phyloP scores from a whole-genome alignment of 2,329 filamentous ascomycete genomes.

The Fulvia fulva region DNA sequence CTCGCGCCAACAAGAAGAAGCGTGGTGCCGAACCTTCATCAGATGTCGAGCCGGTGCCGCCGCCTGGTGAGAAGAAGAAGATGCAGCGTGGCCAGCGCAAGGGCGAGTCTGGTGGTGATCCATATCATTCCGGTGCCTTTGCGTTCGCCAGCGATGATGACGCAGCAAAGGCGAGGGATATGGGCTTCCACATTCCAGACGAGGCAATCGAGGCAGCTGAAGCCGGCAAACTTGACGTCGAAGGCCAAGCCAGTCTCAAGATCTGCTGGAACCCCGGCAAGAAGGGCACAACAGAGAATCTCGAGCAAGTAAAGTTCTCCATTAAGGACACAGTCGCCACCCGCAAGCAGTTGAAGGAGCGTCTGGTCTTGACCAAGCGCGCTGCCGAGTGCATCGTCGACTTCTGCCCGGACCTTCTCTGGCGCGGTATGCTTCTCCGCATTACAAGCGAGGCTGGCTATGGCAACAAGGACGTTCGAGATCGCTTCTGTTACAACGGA shows the following conservation, averaged over 20 bases:
- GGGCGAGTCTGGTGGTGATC: conserved; percentile 24
- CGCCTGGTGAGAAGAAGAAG: conserved; percentile 17
- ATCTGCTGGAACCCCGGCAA: conserved; percentile 35
- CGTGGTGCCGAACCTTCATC: conserved; percentile 8
- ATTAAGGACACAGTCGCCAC: conserved; percentile 33
- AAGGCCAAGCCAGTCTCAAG: conserved; percentile 26
- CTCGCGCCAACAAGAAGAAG: conserved; percentile 21
- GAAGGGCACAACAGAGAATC: conserved; percentile 28
- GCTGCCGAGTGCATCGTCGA: conserved; percentile 36
- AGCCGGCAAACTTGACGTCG: conserved; percentile 20
- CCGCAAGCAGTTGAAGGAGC: conserved; percentile 28
- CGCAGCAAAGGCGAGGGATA: conserved; percentile 8
- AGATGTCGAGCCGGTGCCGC: conserved; percentile 11
- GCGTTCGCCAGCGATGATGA: conserved; percentile 23
- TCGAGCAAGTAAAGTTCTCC: conserved; percentile 31
- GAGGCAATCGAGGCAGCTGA: conserved; percentile 31
- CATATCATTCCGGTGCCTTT: conserved; percentile 31
- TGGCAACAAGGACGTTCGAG: conserved; percentile 33
- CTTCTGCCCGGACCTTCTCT: conserved; percentile 36
- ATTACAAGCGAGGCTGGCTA: conserved; percentile 30
- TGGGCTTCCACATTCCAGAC: conserved; percentile 22
- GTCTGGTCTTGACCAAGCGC: conserved; percentile 25
- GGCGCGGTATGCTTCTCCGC: conserved; percentile 33
- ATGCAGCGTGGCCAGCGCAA: conserved; percentile 15
- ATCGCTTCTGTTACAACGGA: conserved; percentile 34